A percentile compares a stretch with the other conserved stretches of the same genome.
Conservation (phyloP, 495 filamentous ascomycete genomes). For the Antarctomyces pellizariae region DNA sequence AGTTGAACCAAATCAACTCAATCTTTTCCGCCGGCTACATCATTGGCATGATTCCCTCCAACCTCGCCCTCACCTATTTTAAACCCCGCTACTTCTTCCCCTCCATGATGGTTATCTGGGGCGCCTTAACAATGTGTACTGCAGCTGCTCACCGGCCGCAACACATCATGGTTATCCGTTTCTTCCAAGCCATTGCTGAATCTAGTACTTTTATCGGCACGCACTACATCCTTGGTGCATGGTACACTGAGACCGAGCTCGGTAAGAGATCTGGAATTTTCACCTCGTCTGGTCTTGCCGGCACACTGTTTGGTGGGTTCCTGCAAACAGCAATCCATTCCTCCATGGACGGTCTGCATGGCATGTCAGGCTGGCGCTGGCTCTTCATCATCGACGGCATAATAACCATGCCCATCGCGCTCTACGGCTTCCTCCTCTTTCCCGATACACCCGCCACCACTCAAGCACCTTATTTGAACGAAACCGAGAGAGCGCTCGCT, state of each 20-base stretch:
- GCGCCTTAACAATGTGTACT: slow-evolving; percentile 32
- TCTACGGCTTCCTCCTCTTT: slow-evolving; percentile 34
- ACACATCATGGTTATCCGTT: slow-evolving; percentile 41
- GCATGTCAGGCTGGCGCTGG: slow-evolving; percentile 41
- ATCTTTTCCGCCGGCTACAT: slow-evolving; percentile 21
- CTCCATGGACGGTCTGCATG: slow-evolving; percentile 23
- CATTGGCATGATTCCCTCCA: slow-evolving; percentile 35
- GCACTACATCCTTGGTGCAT: slow-evolving; percentile 40
- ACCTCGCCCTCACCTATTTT: slow-evolving; percentile 33
- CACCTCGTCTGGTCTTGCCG: slow-evolving; percentile 26
- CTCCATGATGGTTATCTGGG: slow-evolving; percentile 36
- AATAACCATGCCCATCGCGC: slow-evolving; percentile 28
- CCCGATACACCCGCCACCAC: slow-evolving; percentile 34
- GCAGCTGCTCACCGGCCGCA: slow-evolving; percentile 23
- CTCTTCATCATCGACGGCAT: slow-evolving; percentile 30
- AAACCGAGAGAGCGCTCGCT: slow-evolving; percentile 21
- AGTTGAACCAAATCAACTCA: slow-evolving; percentile 35
- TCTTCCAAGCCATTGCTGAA: slow-evolving; percentile 43
- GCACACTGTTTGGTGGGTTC: slow-evolving; percentile 24
- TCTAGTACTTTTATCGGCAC: slow-evolving; percentile 36
- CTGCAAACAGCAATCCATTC: slow-evolving; percentile 34
- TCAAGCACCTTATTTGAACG: slow-evolving; percentile 24
- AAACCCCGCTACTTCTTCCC: slow-evolving; percentile 37
- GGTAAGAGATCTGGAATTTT: slow-evolving; percentile 36
- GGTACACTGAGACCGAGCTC: slow-evolving; percentile 41